Percentiles rank a stretch among this genome's conserved stretches.
phyloP scores from a whole-genome alignment of 768 basidiomycete species.

The Dacryopinax primogenitus region DNA sequence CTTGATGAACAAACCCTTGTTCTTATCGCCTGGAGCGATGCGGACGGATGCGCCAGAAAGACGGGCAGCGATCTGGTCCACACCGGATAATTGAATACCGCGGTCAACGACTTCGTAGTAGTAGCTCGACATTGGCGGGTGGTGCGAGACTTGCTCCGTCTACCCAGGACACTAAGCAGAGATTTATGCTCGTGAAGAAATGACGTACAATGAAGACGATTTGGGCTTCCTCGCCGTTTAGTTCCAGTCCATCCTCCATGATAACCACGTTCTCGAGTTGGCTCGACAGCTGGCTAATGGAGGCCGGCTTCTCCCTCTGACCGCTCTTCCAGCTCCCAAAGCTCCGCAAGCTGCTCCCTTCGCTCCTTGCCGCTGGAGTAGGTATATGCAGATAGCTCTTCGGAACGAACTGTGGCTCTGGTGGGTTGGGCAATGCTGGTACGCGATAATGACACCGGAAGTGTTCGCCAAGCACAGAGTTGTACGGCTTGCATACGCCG shows the following conservation, averaged over 20 bases:
- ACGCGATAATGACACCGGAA: slow-evolving; percentile 76
- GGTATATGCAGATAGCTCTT: slow-evolving; percentile 11
- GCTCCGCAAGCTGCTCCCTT: not conserved
- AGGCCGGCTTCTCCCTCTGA: slow-evolving; percentile 8
- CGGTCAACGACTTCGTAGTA: slow-evolving; percentile 63
- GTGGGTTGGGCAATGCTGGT: slow-evolving; percentile 39
- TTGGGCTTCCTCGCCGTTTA: not conserved
- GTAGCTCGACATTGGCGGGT: slow-evolving; percentile 86
- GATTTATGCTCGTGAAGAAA: not conserved
- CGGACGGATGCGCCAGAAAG: slow-evolving; percentile 79
- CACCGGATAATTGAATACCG: slow-evolving; percentile 55
- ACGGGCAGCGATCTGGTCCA: slow-evolving; percentile 58
- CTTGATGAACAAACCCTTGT: slow-evolving; percentile 77
- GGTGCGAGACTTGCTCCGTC: slow-evolving; percentile 94
- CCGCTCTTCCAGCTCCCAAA: not conserved
- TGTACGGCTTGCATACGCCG: slow-evolving; percentile 88
- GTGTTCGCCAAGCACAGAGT: slow-evolving; percentile 76
- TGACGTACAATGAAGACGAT: not conserved
- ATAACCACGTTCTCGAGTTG: not conserved
- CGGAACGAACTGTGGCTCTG: slow-evolving; percentile 16
- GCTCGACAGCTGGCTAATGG: not conserved
- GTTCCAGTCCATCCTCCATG: not conserved
- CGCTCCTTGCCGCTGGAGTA: not conserved
- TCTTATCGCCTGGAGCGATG: slow-evolving; percentile 67
- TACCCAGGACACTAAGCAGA: slow-evolving; percentile 13